Conservation (phyloP, 1,284 basidiomycete genomes). For the Rhodotorula sp. region DNA sequence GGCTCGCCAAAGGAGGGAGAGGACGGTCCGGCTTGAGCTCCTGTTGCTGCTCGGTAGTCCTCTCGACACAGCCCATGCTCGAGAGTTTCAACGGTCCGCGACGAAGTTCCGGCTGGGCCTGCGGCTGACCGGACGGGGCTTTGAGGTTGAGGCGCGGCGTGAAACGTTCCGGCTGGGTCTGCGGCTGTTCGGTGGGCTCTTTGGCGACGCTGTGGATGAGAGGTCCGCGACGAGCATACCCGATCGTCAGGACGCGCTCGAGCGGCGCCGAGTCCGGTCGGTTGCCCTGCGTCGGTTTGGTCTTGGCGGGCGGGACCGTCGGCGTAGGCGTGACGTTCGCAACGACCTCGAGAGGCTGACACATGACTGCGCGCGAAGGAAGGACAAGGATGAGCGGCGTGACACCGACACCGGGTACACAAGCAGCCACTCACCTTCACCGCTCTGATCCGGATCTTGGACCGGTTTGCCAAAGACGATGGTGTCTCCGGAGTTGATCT, state of each 20-base stretch:
- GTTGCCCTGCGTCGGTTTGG: neutral
- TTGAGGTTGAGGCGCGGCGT: too few relatives aligned
- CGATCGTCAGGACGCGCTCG: neutral
- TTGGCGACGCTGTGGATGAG: neutral
- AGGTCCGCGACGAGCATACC: neutral
- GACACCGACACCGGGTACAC: neutral
- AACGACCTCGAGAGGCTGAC: slow-evolving; percentile 8
- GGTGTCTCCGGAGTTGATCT: slow-evolving; percentile 11
- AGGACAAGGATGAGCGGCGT: too few relatives aligned
- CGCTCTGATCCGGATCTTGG: neutral
- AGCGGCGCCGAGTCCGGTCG: neutral
- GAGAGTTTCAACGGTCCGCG: too few relatives aligned
- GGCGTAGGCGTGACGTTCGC: neutral
- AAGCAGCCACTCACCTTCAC: neutral
- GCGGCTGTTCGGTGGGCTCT: too few relatives aligned
- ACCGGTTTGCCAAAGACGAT: slow-evolving; percentile 21
- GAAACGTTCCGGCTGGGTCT: too few relatives aligned
- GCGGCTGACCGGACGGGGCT: too few relatives aligned
- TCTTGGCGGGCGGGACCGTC: too few relatives aligned
- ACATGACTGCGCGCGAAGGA: neutral
- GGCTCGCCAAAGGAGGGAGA: neutral
- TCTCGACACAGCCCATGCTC: too few relatives aligned
- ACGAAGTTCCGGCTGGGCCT: too few relatives aligned
- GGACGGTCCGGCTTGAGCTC: neutral
- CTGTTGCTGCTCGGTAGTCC: neutral